Evolutionary conservation across 2,329 filamentous ascomycete species (phyloP), one percentile per base, ranked within the genome.

Genomic region (Monilinia laxa): DNA sequence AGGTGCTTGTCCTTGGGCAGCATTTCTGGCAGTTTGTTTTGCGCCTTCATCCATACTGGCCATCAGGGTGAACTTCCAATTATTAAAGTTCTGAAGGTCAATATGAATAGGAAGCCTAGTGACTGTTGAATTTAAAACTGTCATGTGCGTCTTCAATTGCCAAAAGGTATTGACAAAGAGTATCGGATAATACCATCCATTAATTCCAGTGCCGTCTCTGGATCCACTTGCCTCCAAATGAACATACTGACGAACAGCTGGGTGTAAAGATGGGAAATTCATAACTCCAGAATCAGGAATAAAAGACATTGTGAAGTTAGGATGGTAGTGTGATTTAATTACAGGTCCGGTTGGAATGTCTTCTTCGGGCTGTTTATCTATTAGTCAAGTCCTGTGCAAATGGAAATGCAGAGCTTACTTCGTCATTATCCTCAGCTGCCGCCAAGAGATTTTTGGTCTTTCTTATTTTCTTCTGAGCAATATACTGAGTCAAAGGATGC

Each of bases 101-200:
- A 98, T 89, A 69, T 92, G 91, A 69, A 98, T 81, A 3, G 93
- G 92, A 35, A 97, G 81, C 28, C 86, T 87, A 74, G 87, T 89
- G 73, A 97, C 91, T 0, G 95, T 98, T 20, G 92, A 90, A 77
- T 99, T 99, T 62, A 99, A 82, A 71, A 93, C 84, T 28, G 85
- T 92, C 94, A 98, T 98, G 73, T 98, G 92, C 70, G 85, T 89
- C 76, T 86, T 91, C 70, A 99, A 84, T 79, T 98, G 94, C 95
- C 95, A 99, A 80, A 99, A 99, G 4, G 90, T 96, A 80, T 99
- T 99, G 76, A 95, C 82, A 77, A 92, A 99, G 51, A 98, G 80
- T 55, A 97, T 86, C 5, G 95, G 95, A 76, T 90, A 89, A 73
- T 98, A 99, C 93, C 93, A 99, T 69, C 90, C 89, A 79, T 98